phyloP scores from a whole-genome alignment of 164 flowering plant species.

The Pachysandra terminalis region DNA sequence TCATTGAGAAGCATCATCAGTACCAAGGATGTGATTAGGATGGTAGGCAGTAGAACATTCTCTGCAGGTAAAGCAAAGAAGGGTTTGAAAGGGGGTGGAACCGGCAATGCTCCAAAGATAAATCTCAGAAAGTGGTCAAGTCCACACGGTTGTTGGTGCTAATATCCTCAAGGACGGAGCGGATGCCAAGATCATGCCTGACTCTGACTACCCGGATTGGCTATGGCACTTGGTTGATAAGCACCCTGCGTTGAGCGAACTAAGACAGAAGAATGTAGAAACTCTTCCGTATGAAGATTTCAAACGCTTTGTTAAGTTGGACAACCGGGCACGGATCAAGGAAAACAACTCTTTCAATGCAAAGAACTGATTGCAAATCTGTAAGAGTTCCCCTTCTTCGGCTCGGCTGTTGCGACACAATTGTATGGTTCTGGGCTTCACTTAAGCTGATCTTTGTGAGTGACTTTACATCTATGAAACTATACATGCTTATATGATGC shows the following conservation, averaged over 20 bases:
- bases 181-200: conserved; percentile 62
- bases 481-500: too few species aligned
- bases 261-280: conserved; percentile 58
- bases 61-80: conserved; percentile 45
- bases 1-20: conserved; percentile 34
- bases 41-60: conserved; percentile 40
- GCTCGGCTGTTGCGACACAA: not conserved
- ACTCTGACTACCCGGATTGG: too few species aligned
- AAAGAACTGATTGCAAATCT: conserved; percentile 42
- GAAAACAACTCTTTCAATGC: conserved; percentile 69
- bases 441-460: too few species aligned
- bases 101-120: conserved; percentile 56
- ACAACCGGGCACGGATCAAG: conserved; percentile 79
- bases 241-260: too few species aligned
- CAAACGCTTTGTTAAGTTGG: conserved; percentile 78
- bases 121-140: conserved; percentile 65
- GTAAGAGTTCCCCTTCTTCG: conserved; percentile 6
- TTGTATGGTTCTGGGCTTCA: not conserved
- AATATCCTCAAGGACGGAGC: conserved; percentile 80
- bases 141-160: conserved; percentile 68
- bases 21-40: conserved; percentile 31
- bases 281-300: conserved; percentile 72
- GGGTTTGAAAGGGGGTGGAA: conserved; percentile 60
- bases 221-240: too few species aligned
- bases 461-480: too few species aligned